Evolutionary conservation across 441 rosid genomes (phyloP).

Genomic region (Flueggea neowawraea): DNA sequence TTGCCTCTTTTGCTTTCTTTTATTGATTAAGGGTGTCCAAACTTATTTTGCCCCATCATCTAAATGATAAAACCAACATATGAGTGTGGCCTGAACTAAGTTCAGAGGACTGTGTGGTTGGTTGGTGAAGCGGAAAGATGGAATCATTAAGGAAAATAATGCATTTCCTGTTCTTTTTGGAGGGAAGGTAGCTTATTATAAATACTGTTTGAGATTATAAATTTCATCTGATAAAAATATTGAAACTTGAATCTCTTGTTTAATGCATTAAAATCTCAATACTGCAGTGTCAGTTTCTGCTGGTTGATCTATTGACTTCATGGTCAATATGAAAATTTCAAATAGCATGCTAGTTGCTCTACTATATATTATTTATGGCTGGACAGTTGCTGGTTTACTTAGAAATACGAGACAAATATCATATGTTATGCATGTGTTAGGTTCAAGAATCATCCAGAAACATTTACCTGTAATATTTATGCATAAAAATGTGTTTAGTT

Average conservation of each 20-base stretch:
- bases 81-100: no score
- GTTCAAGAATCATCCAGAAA: no score
- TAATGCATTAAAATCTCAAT: neutral
- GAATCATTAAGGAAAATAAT: neutral
- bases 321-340: constrained; percentile 7
- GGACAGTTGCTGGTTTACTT: neutral
- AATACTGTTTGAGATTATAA: neutral
- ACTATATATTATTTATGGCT: constrained; percentile 2
- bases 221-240: neutral
- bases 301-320: neutral
- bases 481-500: no score
- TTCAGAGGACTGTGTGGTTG: no score
- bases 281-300: neutral
- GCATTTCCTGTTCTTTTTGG: neutral
- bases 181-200: neutral
- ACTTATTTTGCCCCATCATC: no score
- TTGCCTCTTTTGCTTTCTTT: no score
- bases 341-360: neutral
- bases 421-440: no score
- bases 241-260: neutral
- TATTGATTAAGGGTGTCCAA: no score
- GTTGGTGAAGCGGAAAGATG: no score
- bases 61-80: no score
- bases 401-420: constrained; percentile 6
- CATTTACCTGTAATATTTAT: no score